A percentile compares a stretch with the other conserved stretches of the same genome.
Evolutionary conservation across 257 asterid species (phyloP).

Genomic region (Solanum dulcamara): DNA sequence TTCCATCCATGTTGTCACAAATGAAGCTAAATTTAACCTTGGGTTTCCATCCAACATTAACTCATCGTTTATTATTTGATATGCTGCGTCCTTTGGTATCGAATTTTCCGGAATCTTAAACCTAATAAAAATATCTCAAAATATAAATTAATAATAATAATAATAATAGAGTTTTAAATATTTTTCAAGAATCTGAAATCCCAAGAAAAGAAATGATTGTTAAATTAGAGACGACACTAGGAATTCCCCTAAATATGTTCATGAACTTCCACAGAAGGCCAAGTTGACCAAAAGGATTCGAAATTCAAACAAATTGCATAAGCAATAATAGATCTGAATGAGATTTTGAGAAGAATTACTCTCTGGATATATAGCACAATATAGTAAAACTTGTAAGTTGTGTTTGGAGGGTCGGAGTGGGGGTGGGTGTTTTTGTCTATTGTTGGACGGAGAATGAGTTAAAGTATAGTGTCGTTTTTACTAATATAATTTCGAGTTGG

Average conservation of each 20-base stretch:
- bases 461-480: too few species aligned
- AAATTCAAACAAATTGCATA: neutral
- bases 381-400: neutral
- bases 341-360: neutral
- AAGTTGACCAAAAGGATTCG: neutral
- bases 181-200: neutral
- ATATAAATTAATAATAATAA: neutral
- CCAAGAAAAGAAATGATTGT: neutral
- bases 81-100: constrained; percentile 21
- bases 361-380: too few species aligned
- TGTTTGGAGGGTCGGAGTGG: neutral
- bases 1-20: constrained; percentile 24
- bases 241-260: neutral
- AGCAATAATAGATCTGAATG: neutral
- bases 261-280: neutral
- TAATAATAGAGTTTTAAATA: neutral
- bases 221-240: neutral
- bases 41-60: constrained; percentile 22
- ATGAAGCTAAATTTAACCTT: constrained; percentile 16
- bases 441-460: too few species aligned
- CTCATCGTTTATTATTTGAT: constrained; percentile 17
- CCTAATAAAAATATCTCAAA: neutral
- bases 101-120: constrained; percentile 11
- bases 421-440: neutral
- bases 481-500: too few species aligned